Base-by-base conservation (phyloP, 495 filamentous ascomycete species). In the Penicillium lagena region DNA sequence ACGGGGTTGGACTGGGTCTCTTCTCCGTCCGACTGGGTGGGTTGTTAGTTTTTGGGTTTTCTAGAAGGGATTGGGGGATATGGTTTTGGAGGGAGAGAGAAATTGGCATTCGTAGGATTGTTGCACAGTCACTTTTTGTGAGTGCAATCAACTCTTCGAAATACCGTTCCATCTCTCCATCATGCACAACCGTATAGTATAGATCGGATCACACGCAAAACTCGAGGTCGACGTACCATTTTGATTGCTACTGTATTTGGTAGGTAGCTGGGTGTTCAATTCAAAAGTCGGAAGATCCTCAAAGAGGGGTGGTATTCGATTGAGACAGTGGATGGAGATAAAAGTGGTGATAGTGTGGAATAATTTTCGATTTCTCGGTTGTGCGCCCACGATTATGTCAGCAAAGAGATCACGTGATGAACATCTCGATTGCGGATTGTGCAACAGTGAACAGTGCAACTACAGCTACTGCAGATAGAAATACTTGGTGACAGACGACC, bases 1-100 rank as follows among this genome's bases (percentile, higher is more conserved):
- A 84, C 83, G 58, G 73, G 71, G 54, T 80, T 81, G 59, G 81
- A 82, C 67, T 71, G 77, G 71, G 79, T 88, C 85, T 96, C 90
- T 86, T 86, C 81, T 86, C 81, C 82, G 81, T 86, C 82, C 81
- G 82, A 86, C 82, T 86, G 42, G 2, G 22, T 22, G 22, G 22
- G 22, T 2, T 22, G 22, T 22, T 22, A 22, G 22, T 22, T 4
- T 22, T 22, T 22, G 22, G 22, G 22, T 6, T 22, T 4, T 22
- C 56, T 60, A 56, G 54, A 37, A 45, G 37, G 39, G 39, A 40
- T 33, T 35, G 7, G 43, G 43, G 40, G 12, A 36, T n/a, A n/a
- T 14, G 15, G 32, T 12, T 32, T 46, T 27, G 10, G 17, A 22
- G 2, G 2, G 22, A 6, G 22, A 22, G 22, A 4, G 4, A 22